A percentile compares a stretch with the other conserved stretches of the same genome.
phyloP scores from a whole-genome alignment of 306 rosid species.

The Fagus crenata region DNA sequence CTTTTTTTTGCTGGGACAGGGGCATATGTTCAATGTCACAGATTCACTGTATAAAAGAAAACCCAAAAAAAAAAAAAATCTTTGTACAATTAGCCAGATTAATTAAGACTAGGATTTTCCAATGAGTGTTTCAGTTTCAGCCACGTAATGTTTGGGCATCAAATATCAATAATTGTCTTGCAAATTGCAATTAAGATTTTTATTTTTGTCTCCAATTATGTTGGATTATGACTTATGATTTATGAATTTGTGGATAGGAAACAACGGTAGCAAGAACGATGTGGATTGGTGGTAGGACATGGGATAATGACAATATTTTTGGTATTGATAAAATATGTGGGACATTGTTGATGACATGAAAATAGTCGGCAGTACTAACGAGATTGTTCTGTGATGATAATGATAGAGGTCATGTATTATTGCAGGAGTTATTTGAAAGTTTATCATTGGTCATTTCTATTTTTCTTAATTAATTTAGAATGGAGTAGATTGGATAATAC shows the following conservation, averaged over 20 bases:
- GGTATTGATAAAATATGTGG: too few relatives aligned
- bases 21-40: slow-evolving; percentile 3
- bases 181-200: not conserved
- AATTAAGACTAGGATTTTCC: slow-evolving; percentile 10
- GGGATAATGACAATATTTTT: not conserved
- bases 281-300: not conserved
- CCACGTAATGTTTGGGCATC: not conserved
- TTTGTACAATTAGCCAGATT: slow-evolving; percentile 22
- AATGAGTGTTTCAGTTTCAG: not conserved
- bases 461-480: too few relatives aligned
- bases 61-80: not conserved
- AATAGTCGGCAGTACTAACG: too few relatives aligned
- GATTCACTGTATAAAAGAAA: slow-evolving; percentile 16
- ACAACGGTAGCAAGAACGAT: not conserved
- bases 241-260: not conserved
- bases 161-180: not conserved
- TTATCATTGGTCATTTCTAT: not conserved
- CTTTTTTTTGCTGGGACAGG: slow-evolving; percentile 33
- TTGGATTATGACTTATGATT: not conserved
- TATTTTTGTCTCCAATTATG: not conserved
- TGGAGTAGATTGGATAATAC: too few relatives aligned
- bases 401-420: not conserved
- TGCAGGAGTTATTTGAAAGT: not conserved
- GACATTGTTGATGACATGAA: not conserved
- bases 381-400: too few relatives aligned